These are phyloP conservation scores for Gloeostereum incarnatum DNA, from an alignment of 768 basidiomycete species.

Conservation along the genomic window DNA sequence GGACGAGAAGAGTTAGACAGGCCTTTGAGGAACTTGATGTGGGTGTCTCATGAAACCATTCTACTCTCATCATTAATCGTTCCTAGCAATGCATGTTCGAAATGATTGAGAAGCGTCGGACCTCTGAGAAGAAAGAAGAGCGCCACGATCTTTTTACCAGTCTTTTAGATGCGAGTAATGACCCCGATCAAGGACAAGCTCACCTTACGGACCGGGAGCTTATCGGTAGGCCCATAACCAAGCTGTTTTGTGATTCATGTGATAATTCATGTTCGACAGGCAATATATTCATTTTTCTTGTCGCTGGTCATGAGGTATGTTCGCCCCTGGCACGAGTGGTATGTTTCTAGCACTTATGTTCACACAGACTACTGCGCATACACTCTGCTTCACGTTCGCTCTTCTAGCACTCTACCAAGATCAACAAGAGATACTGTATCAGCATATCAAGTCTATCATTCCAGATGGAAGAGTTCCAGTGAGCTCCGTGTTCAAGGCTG, in stretches of 20 bases:
- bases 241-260: too few species aligned
- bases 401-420: conserved; percentile 29
- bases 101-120: conserved; percentile 39
- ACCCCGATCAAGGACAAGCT: conserved; percentile 18
- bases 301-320: conserved; percentile 53
- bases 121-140: conserved; percentile 23
- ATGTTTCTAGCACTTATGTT: conserved; percentile 8
- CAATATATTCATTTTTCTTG: conserved; percentile 41
- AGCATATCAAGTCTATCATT: conserved; percentile 23
- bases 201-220: conserved; percentile 35
- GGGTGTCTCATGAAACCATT: conserved; percentile 1
- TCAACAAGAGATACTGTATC: conserved; percentile 24
- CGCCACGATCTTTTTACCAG: conserved; percentile 44
- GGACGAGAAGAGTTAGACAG: conserved; percentile 17
- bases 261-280: too few species aligned
- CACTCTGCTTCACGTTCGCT: conserved; percentile 27
- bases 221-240: too few species aligned
- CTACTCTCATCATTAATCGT: background rate
- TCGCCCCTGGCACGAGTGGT: conserved; percentile 7
- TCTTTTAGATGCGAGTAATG: conserved; percentile 40
- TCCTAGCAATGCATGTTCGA: conserved; percentile 35
- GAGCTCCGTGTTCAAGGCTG: conserved; percentile 2
- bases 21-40: conserved; percentile 38
- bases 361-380: conserved; percentile 24
- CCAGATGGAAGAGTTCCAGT: conserved; percentile 22